Base-by-base conservation (phyloP, 2,329 filamentous ascomycete species). In the Beauveria brongniartii region DNA sequence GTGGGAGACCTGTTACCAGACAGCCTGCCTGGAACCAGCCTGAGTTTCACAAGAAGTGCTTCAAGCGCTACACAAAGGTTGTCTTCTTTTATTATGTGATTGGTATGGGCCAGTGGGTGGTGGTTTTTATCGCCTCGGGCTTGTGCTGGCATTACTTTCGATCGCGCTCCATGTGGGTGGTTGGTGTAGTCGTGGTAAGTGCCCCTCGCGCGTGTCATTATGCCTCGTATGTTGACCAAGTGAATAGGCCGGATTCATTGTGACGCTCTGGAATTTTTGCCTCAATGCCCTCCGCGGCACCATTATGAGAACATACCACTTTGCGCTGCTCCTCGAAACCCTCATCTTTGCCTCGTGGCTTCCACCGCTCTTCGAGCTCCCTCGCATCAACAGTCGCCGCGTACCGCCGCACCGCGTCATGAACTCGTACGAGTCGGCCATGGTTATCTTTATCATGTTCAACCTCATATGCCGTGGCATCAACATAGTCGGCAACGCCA, bases 11-110 rank as follows among this genome's bases (percentile, higher is more conserved):
- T 8, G 68, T 78, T 37, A 64, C 67, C 5, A 62, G 63, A 5
- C 67, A 67, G 28, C 62, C 67, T 12, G 71, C 70, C 9, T 71
- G 67, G 64, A 70, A 71, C 7, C 69, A 73, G 56, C 68, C 72
- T 37, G 72, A 78, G 66, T 78, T 78, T 61, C 77, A 80, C 63
- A 63, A 65, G 12, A 3, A 3, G 7, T 80, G 77, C 64, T 77
- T 75, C 56, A 66, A 68, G 50, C 64, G 67, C n/a, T 79, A 77
- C 59, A 72, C 73, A 56, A 62, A 67, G 30, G 68, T 71, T 14
- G 65, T 78, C 12, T 67, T 76, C 34, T 65, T 68, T 10, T 78
- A 75, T 62, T 74, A 78, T 41, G 26, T 72, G 1, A 64, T 74
- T 4, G 76, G 76, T 2, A 72, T 72, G 62, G 55, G 73, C 14